These are phyloP conservation scores for Clarireedia sp. DNA, from an alignment of 2,329 filamentous ascomycete genomes.

Conservation along the genomic window DNA sequence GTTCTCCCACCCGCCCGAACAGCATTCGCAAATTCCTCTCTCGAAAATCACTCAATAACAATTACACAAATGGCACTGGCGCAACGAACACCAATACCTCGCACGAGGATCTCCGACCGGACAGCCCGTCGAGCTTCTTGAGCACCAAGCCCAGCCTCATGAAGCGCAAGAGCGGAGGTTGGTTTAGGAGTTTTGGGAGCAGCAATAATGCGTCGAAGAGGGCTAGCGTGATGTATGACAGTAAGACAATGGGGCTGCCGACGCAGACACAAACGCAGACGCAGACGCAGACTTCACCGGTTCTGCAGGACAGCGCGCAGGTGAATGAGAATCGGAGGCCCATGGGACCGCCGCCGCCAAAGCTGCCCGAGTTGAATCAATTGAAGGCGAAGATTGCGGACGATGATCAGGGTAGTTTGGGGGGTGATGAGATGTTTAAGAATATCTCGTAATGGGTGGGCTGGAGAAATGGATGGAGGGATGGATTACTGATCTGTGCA, in stretches of 20 bases:
- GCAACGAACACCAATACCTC: conserved; percentile 13
- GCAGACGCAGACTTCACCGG: neutral
- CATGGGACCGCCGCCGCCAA: conserved; percentile 27
- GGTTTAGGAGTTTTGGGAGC: conserved; percentile 26
- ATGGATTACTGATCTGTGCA: conserved; percentile 16
- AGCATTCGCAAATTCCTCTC: conserved; percentile 32
- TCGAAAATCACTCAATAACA: conserved; percentile 29
- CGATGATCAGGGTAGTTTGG: conserved; percentile 26
- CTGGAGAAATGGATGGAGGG: conserved; percentile 19
- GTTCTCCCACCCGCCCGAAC: conserved; percentile 14
- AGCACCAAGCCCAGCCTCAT: conserved; percentile 16
- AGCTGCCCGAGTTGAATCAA: conserved; percentile 28
- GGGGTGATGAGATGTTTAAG: conserved; percentile 30
- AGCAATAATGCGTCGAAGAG: conserved; percentile 13
- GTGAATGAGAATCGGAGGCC: conserved; percentile 15
- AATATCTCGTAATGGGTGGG: conserved; percentile 27
- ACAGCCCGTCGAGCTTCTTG: conserved; percentile 24
- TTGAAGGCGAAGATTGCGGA: conserved; percentile 26
- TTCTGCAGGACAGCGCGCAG: conserved; percentile 13
- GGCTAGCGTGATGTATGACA: conserved; percentile 21
- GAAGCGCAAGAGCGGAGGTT: conserved; percentile 26
- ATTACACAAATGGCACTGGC: conserved; percentile 25
- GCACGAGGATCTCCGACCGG: conserved; percentile 26
- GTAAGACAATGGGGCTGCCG: neutral
- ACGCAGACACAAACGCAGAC: too few relatives aligned